Evolutionary conservation across 495 filamentous ascomycete species (phyloP).

Genomic region (Entonaema liquescens): DNA sequence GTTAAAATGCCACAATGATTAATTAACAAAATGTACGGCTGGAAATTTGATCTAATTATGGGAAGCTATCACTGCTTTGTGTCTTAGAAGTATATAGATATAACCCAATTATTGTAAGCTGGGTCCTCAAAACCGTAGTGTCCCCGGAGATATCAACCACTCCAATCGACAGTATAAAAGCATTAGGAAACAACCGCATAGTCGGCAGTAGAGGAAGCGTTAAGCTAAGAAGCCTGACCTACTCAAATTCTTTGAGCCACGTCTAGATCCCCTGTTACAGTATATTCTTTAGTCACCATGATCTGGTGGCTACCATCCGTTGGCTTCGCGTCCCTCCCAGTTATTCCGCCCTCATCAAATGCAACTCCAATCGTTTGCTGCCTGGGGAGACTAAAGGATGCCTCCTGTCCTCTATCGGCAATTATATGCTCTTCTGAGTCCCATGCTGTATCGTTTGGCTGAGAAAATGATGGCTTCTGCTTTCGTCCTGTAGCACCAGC

Average conservation of each 20-base stretch:
- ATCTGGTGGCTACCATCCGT: conserved; percentile 12
- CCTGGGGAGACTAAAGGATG: conserved; percentile 13
- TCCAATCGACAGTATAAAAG: no score
- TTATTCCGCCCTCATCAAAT: not conserved
- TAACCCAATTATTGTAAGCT: no score
- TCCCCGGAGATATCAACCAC: no score
- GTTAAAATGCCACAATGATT: no score
- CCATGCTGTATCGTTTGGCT: conserved; percentile 51
- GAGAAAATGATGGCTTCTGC: conserved; percentile 52
- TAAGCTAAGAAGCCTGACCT: not conserved
- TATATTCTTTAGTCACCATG: conserved; percentile 35
- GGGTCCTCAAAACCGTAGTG: no score
- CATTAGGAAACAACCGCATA: no score
- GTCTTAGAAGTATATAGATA: no score
- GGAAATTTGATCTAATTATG: no score
- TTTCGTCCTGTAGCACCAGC: conserved; percentile 46
- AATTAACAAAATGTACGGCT: no score
- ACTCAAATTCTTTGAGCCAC: not conserved
- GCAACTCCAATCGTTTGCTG: not conserved
- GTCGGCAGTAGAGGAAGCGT: no score
- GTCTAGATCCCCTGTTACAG: conserved; percentile 17
- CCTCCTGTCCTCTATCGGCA: not conserved
- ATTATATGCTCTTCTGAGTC: conserved; percentile 56
- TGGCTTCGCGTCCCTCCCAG: not conserved
- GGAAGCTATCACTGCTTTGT: no score